Evolutionary conservation across 2,329 filamentous ascomycete species (phyloP), one percentile per base, ranked within the genome.

Genomic region (Fusarium nygamai): DNA sequence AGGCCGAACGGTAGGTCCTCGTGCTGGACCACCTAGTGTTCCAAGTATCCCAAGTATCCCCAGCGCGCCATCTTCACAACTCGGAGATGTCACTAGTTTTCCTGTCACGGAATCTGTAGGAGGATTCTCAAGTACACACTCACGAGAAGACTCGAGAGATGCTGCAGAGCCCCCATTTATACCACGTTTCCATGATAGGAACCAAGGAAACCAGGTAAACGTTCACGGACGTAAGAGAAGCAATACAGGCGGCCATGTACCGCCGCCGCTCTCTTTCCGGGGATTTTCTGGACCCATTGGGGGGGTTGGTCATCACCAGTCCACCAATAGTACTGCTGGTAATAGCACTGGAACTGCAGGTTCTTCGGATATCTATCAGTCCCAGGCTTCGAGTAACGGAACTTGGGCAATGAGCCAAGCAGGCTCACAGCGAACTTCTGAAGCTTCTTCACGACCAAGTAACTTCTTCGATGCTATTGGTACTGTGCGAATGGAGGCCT

Each of bases 401-500:
- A 82, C 84, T 22, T 87, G 84, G 83, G 85, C 83, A 17, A 83
- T 86, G 81, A 85, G 84, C 69, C 85, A 83, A 68, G 81, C 79
- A 51, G 80, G 82, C 6, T 88, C 87, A 10, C 84, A 86, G 68
- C 84, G 87, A n/a, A 88, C 87, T 6, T 89, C 88, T 0, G 88
- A 90, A 69, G 86, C 87, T 7, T 90, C 88, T 2, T 88, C 86
- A 16, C 81, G 83, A 11, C 83, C 85, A 2, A 84, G 84, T 65
- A 91, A 91, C 81, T 95, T 96, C 84, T 96, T 96, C 79, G 95
- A 97, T 77, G 93, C 93, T 3, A 92, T 97, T 66, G 95, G 95
- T 3, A 98, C 95, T 5, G 91, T 98, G 53, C 91, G 96, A 34
- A 98, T 99, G 96, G 96, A 98, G 82, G 96, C 96, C 0, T 99